Percentiles rank a stretch among this genome's conserved stretches.
Conservation (phyloP, 129 eudicot genomes). For the carrot (Daucus carota) region DH1_v3.0 NC_030384.2:26689501-26690000, state of each 20-base stretch:
- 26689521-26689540: constrained; percentile 7
- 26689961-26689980: not conserved
- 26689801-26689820: constrained; percentile 6
- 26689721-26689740: not conserved
- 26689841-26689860: constrained; percentile 5
- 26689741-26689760: not conserved
- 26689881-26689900: constrained; percentile 11
- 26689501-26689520: constrained; percentile 10
- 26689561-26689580: too few species aligned
- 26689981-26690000: not conserved
- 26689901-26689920: constrained; percentile 5
- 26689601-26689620: not conserved
- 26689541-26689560: too few species aligned
- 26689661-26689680: constrained; percentile 6
- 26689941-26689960: not conserved
- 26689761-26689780: not conserved
- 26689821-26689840: not conserved
- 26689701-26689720: constrained; percentile 9
- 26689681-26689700: constrained; percentile 6
- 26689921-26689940: not conserved
- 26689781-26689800: not conserved
- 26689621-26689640: constrained; percentile 3
- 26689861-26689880: not conserved
- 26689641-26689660: constrained; percentile 10
- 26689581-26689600: not conserved